phyloP scores from a whole-genome alignment of 164 flowering plant genomes.

The Umbellularia californica region DNA sequence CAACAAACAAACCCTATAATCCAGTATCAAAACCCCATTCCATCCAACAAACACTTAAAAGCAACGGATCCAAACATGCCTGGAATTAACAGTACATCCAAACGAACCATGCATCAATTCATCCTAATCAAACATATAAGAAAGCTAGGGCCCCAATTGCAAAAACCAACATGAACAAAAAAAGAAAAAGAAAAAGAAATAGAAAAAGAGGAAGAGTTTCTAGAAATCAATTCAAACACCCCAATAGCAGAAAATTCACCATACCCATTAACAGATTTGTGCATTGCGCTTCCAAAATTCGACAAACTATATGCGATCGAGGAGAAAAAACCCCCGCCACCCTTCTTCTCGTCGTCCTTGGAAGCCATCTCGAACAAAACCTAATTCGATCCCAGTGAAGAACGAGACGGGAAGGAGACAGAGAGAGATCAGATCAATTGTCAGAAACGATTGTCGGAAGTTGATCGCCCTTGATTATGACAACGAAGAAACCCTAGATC shows the following conservation, averaged over 20 bases:
- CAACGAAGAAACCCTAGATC: background rate
- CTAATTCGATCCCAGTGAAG: background rate
- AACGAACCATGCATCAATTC: background rate
- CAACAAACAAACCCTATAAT: no score
- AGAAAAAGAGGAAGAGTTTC: no score
- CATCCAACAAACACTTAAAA: background rate
- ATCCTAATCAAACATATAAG: background rate
- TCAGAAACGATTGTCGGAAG: background rate
- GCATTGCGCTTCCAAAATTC: conserved; percentile 40
- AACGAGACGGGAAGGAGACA: background rate
- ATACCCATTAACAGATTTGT: conserved; percentile 50
- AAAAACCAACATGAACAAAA: background rate
- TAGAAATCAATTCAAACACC: background rate
- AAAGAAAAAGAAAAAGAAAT: no score
- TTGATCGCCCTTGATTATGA: background rate
- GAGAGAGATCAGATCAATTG: background rate
- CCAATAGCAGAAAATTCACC: background rate
- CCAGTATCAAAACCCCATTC: background rate
- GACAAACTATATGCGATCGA: conserved; percentile 39
- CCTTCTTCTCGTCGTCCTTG: conserved; percentile 42
- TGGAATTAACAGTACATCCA: background rate
- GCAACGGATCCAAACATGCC: background rate
- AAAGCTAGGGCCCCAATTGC: background rate
- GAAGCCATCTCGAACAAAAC: conserved; percentile 34
- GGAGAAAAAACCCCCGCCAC: conserved; percentile 40